These are phyloP conservation scores for Garcileccinum viscosum DNA, from an alignment of 1,284 basidiomycete species.

Conservation along the genomic window DNA sequence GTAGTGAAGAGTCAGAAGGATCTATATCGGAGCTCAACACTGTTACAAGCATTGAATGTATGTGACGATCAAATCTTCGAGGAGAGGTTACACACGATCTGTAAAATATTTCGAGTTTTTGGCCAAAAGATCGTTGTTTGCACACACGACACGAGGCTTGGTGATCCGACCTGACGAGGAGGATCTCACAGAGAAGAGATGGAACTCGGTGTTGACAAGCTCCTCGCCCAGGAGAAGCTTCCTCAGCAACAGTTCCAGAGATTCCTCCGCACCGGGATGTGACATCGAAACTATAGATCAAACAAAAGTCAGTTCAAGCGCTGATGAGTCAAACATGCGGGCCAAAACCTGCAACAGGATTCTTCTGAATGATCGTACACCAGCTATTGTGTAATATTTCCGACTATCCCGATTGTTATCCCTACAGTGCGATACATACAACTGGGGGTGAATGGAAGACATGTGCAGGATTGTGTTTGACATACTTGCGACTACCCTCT, in stretches of 20 bases:
- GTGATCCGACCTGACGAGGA: background rate
- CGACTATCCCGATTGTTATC: too few relatives aligned
- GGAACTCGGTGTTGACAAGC: background rate
- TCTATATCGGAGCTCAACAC: background rate
- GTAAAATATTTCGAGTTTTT: background rate
- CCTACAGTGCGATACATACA: background rate
- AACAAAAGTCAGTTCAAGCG: background rate
- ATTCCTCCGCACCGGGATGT: background rate
- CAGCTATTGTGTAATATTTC: background rate
- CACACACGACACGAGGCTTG: background rate
- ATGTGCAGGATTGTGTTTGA: background rate
- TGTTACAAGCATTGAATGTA: background rate
- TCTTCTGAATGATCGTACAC: background rate
- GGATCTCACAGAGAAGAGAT: background rate
- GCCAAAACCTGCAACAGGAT: background rate
- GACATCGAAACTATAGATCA: background rate
- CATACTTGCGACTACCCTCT: too few relatives aligned
- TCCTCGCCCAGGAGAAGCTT: background rate
- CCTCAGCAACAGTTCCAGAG: background rate
- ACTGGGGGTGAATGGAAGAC: background rate
- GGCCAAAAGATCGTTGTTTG: background rate
- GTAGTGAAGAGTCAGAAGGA: background rate
- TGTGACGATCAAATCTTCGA: background rate
- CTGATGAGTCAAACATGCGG: background rate
- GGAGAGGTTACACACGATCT: background rate